Percentiles rank a stretch among this genome's conserved stretches.
phyloP scores from a whole-genome alignment of 1,284 basidiomycete genomes.

The Cryptococcus depauperatus region DNA sequence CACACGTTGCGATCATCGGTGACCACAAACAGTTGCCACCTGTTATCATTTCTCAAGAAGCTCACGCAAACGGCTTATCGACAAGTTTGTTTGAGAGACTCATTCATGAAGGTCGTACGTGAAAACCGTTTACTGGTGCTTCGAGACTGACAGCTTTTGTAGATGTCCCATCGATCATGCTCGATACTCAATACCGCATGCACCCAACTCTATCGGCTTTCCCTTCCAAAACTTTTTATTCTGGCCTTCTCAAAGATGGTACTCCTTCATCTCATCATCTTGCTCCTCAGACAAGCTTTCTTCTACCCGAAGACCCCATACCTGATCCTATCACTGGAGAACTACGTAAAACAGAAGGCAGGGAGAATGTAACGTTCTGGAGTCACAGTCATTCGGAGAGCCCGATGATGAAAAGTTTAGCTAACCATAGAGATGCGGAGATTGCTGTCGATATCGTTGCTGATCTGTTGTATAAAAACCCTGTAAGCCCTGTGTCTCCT shows the following conservation, averaged over 20 bases:
- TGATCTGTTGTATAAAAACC: constrained; percentile 65
- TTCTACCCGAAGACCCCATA: constrained; percentile 13
- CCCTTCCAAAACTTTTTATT: constrained; percentile 76
- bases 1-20: constrained; percentile 79
- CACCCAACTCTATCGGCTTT: constrained; percentile 81
- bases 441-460: constrained; percentile 70
- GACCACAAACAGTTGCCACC: constrained; percentile 97
- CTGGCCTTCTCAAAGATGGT: constrained; percentile 60
- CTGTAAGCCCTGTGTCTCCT: constrained; percentile 47
- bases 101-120: constrained; percentile 65
- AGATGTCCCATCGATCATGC: constrained; percentile 70
- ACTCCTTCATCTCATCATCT: constrained; percentile 50
- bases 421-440: constrained; percentile 65
- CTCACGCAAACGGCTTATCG: constrained; percentile 61
- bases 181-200: constrained; percentile 91
- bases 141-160: constrained; percentile 2
- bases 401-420: constrained; percentile 57
- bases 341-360: background rate
- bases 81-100: constrained; percentile 82
- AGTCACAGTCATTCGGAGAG: constrained; percentile 65
- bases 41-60: constrained; percentile 66
- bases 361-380: constrained; percentile 58
- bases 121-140: background rate
- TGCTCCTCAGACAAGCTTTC: constrained; percentile 52
- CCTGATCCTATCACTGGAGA: background rate